A percentile compares a stretch with the other conserved stretches of the same genome.
These are phyloP conservation scores for Vaccinium darrowii DNA, from an alignment of 148 eudicot species.

Conservation along the genomic window DNA sequence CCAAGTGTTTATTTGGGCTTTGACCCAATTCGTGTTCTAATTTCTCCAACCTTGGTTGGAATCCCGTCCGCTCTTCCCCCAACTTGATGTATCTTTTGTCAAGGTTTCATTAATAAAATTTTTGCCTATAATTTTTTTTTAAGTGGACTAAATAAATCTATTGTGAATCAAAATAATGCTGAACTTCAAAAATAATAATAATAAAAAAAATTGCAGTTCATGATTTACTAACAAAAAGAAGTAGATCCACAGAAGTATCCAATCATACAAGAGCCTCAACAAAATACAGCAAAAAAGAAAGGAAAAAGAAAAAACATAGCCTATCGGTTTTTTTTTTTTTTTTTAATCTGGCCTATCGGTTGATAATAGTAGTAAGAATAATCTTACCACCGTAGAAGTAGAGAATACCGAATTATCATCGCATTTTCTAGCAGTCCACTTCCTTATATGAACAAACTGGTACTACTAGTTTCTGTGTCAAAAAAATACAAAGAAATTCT, in stretches of 20 bases:
- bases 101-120: too few species aligned
- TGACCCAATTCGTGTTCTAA: too few species aligned
- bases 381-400: background rate
- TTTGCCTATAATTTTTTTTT: too few species aligned
- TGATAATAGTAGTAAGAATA: background rate
- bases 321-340: too few species aligned
- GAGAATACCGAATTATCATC: background rate
- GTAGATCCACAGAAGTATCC: background rate
- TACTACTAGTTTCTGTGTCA: background rate
- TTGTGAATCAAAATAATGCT: background rate
- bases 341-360: background rate
- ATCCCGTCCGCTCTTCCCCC: too few species aligned
- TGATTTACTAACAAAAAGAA: background rate
- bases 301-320: background rate
- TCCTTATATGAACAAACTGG: background rate
- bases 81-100: too few species aligned
- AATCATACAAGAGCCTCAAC: background rate
- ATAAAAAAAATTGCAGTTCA: background rate
- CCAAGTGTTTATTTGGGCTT: too few species aligned
- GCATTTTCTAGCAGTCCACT: background rate
- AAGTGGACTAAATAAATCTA: too few species aligned
- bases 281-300: background rate
- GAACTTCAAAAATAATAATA: background rate
- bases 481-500: background rate
- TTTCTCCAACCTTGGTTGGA: too few species aligned